A percentile compares a stretch with the other conserved stretches of the same genome.
phyloP scores from a whole-genome alignment of 805 yeast genomes.

The Wickerhamiella kurtzmanii region DNA sequence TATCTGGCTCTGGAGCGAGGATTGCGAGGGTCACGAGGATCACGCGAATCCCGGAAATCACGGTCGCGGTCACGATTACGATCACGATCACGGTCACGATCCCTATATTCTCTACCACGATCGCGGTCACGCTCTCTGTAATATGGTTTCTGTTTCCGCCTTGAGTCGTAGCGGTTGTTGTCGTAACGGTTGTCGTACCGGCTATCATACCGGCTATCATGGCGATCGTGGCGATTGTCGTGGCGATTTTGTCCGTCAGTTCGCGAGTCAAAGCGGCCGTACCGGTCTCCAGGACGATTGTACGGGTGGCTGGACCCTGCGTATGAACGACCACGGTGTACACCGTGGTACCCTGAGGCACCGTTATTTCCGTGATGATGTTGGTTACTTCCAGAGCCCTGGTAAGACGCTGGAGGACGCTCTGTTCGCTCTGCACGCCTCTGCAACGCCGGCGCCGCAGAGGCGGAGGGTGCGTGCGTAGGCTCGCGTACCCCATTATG shows the following conservation, averaged over 20 bases:
- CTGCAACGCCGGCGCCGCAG: background rate
- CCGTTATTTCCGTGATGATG: background rate
- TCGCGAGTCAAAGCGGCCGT: too few species aligned
- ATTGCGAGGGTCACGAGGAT: background rate
- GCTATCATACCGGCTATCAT: background rate
- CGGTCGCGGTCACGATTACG: constrained; percentile 4
- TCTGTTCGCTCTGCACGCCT: background rate
- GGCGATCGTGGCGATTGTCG: background rate
- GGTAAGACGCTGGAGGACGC: background rate
- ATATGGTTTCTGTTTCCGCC: background rate
- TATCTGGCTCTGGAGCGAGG: background rate
- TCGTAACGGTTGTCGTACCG: too few species aligned
- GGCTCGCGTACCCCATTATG: background rate
- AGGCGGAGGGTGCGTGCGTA: background rate
- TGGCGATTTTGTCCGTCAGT: too few species aligned
- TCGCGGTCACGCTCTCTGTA: background rate
- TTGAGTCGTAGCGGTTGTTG: background rate
- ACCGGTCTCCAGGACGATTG: background rate
- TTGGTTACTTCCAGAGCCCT: background rate
- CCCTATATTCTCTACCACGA: background rate
- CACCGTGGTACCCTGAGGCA: background rate
- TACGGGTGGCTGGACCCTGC: too few species aligned
- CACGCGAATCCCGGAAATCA: background rate
- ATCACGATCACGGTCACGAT: constrained; percentile 5
- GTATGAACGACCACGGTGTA: background rate